These are phyloP conservation scores for Paraconiothyrium brasiliense DNA, from an alignment of 2,329 filamentous ascomycete genomes.

Conservation along the genomic window DNA sequence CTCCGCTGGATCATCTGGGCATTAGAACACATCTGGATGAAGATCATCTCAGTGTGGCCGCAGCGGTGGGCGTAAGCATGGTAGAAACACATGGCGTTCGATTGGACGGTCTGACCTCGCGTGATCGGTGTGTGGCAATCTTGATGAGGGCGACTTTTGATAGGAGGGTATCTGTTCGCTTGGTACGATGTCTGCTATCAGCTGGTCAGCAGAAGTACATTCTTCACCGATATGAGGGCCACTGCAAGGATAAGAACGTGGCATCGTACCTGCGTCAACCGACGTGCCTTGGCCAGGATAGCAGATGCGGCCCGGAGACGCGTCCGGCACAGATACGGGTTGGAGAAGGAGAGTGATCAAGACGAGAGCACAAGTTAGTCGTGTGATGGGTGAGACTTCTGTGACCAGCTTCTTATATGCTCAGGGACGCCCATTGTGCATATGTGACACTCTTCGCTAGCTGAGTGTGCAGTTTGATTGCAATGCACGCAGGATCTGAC, in stretches of 20 bases:
- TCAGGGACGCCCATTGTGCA: neutral
- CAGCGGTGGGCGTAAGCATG: constrained; percentile 58
- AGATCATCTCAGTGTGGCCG: constrained; percentile 54
- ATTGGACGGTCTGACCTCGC: neutral
- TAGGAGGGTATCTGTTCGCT: neutral
- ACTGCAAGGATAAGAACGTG: neutral
- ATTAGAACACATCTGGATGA: constrained; percentile 40
- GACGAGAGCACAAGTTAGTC: constrained; percentile 10
- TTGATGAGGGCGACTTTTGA: neutral
- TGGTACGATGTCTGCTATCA: neutral
- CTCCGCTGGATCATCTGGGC: constrained; percentile 45
- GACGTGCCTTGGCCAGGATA: neutral
- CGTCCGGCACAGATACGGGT: neutral
- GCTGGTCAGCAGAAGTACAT: neutral
- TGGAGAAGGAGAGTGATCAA: constrained; percentile 3
- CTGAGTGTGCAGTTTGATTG: constrained; percentile 27
- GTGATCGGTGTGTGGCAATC: neutral
- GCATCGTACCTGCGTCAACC: constrained; percentile 3
- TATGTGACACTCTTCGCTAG: constrained; percentile 1
- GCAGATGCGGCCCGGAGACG: neutral
- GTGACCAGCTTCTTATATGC: constrained; percentile 24
- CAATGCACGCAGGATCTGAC: constrained; percentile 21
- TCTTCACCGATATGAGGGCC: neutral
- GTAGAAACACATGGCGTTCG: constrained; percentile 56
- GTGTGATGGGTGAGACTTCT: constrained; percentile 23